These are phyloP conservation scores for Tympanopsis confertula DNA, from an alignment of 2,329 filamentous ascomycete species.

Conservation along the genomic window DNA sequence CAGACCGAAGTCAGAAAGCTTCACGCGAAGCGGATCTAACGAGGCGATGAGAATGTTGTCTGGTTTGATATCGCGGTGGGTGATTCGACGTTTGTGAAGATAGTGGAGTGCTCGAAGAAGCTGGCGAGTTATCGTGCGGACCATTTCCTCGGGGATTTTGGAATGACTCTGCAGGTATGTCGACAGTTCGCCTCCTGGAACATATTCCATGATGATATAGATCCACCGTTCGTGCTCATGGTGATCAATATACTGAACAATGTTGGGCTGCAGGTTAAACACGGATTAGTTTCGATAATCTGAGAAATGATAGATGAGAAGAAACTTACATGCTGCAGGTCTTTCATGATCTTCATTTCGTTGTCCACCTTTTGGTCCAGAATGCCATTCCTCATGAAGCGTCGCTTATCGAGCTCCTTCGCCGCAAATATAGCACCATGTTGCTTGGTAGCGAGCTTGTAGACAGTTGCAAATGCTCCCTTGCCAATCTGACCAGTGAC, in stretches of 20 bases:
- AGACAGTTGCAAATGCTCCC: slow-evolving; percentile 58
- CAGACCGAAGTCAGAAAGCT: slow-evolving; percentile 57
- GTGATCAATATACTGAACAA: slow-evolving; percentile 53
- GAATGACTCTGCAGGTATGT: slow-evolving; percentile 36
- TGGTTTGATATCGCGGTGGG: slow-evolving; percentile 60
- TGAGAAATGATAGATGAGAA: slow-evolving; percentile 2
- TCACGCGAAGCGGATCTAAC: slow-evolving; percentile 43
- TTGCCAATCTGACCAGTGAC: slow-evolving; percentile 52
- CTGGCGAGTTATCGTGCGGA: slow-evolving; percentile 40
- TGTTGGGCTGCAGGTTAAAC: slow-evolving; percentile 34
- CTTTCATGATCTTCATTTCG: slow-evolving; percentile 57
- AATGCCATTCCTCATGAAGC: slow-evolving; percentile 22
- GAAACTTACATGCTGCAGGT: slow-evolving; percentile 38
- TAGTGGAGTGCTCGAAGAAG: slow-evolving; percentile 50
- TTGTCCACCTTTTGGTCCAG: slow-evolving; percentile 13
- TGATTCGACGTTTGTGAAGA: slow-evolving; percentile 50
- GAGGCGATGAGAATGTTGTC: slow-evolving; percentile 57
- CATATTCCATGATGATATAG: slow-evolving; percentile 62
- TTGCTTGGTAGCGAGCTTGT: slow-evolving; percentile 50
- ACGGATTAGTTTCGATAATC: slow-evolving; percentile 5
- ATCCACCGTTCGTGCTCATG: slow-evolving; percentile 43
- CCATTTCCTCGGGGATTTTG: slow-evolving; percentile 38
- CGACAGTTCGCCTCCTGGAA: slow-evolving; percentile 51
- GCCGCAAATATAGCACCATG: slow-evolving; percentile 50
- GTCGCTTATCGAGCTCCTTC: slow-evolving; percentile 55